phyloP scores from a whole-genome alignment of 441 rosid genomes.

The Gossypium davidsonii region DNA sequence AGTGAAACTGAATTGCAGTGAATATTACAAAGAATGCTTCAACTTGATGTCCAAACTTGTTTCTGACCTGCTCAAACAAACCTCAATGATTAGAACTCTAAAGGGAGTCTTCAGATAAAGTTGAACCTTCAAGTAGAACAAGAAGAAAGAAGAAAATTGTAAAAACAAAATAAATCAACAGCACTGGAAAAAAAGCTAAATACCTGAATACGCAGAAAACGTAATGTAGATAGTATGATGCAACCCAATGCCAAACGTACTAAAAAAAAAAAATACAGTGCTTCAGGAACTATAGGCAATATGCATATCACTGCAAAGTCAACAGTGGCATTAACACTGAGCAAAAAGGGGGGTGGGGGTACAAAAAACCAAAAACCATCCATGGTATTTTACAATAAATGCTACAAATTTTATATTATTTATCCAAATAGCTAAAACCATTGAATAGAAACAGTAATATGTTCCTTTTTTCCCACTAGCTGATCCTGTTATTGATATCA shows the following conservation, averaged over 20 bases:
- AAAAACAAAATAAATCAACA: slow-evolving; percentile 7
- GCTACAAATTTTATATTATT: not conserved
- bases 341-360: not conserved
- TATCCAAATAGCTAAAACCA: not conserved
- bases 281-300: not conserved
- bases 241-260: slow-evolving; percentile 80
- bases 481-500: not conserved
- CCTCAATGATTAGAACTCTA: slow-evolving; percentile 3
- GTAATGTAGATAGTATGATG: slow-evolving; percentile 51
- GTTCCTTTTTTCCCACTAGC: not conserved
- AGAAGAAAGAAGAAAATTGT: not conserved
- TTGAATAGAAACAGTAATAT: not conserved
- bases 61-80: slow-evolving; percentile 54
- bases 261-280: slow-evolving; percentile 26
- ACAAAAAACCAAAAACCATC: not conserved
- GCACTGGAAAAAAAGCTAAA: slow-evolving; percentile 8
- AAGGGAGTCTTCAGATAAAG: not conserved
- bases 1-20: slow-evolving; percentile 80
- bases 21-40: slow-evolving; percentile 84
- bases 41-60: slow-evolving; percentile 79
- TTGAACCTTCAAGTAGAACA: not conserved
- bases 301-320: not conserved
- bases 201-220: slow-evolving; percentile 88
- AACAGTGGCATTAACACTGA: not conserved
- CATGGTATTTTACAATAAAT: not conserved